A percentile compares a stretch with the other conserved stretches of the same genome.
These are phyloP conservation scores for Aspergillus flavus DNA, from an alignment of 2,329 filamentous ascomycete genomes.

Conservation along the genomic window DNA sequence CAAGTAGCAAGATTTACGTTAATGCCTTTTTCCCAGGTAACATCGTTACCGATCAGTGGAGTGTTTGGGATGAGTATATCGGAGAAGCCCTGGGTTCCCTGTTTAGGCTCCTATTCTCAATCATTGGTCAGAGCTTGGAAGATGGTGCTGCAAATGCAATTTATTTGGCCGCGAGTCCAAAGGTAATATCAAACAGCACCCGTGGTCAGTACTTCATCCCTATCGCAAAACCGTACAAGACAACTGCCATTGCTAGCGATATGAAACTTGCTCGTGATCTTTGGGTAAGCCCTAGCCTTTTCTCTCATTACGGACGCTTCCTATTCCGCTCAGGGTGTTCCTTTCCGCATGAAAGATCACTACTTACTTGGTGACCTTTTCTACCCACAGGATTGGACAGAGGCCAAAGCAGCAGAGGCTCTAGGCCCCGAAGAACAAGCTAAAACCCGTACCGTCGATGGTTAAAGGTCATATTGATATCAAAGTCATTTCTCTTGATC, in stretches of 20 bases:
- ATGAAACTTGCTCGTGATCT: conserved; percentile 33
- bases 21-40: conserved; percentile 38
- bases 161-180: conserved; percentile 31
- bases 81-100: conserved; percentile 24
- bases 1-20: conserved; percentile 29
- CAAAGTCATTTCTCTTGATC: neutral
- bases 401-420: conserved; percentile 19
- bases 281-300: conserved; percentile 27
- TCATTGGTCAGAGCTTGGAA: conserved; percentile 27
- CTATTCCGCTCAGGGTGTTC: neutral
- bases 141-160: conserved; percentile 36
- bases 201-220: conserved; percentile 43
- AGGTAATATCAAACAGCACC: conserved; percentile 22
- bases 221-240: conserved; percentile 31
- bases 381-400: conserved; percentile 23
- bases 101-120: conserved; percentile 24
- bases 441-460: neutral
- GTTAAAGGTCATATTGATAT: too few species aligned
- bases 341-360: neutral
- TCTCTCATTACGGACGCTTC: too few species aligned
- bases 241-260: conserved; percentile 31
- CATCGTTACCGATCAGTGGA: conserved; percentile 35
- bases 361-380: conserved; percentile 1
- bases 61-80: conserved; percentile 31
- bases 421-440: conserved; percentile 13